These are phyloP conservation scores for Knoxia roxburghii DNA, from an alignment of 257 asterid genomes.

Conservation along the genomic window DNA sequence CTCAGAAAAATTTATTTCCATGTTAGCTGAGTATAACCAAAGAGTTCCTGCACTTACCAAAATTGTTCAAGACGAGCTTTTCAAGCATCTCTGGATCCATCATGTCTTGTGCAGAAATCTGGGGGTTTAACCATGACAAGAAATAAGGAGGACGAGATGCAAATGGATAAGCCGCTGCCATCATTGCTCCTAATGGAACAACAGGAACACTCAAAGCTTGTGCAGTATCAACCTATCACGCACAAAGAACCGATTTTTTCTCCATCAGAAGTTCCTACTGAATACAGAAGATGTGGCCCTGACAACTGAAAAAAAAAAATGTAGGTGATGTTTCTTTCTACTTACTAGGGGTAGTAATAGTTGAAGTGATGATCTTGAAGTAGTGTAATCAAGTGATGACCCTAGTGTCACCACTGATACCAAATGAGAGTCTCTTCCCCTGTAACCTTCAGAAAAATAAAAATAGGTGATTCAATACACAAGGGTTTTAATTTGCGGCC, in stretches of 20 bases:
- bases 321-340: not conserved
- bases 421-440: conserved; percentile 12
- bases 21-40: not conserved
- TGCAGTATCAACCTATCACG: conserved; percentile 18
- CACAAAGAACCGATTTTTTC: not conserved
- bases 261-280: not conserved
- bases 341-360: conserved; percentile 18
- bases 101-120: conserved; percentile 23
- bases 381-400: conserved; percentile 21
- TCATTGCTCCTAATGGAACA: conserved; percentile 18
- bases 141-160: conserved; percentile 25
- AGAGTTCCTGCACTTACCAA: conserved; percentile 13
- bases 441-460: conserved; percentile 10
- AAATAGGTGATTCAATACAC: not conserved
- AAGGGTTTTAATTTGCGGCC: not conserved
- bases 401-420: conserved; percentile 19
- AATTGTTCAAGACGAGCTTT: conserved; percentile 21
- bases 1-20: not conserved
- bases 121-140: conserved; percentile 17
- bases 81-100: conserved; percentile 19
- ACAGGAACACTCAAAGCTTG: conserved; percentile 18
- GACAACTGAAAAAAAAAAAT: not conserved
- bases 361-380: conserved; percentile 23
- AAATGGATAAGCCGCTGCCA: conserved; percentile 19
- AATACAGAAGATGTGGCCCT: not conserved